Evolutionary conservation across 1,284 basidiomycete species (phyloP), one percentile per base, ranked within the genome.

Genomic region (Mrakiaceae sp.): DNA sequence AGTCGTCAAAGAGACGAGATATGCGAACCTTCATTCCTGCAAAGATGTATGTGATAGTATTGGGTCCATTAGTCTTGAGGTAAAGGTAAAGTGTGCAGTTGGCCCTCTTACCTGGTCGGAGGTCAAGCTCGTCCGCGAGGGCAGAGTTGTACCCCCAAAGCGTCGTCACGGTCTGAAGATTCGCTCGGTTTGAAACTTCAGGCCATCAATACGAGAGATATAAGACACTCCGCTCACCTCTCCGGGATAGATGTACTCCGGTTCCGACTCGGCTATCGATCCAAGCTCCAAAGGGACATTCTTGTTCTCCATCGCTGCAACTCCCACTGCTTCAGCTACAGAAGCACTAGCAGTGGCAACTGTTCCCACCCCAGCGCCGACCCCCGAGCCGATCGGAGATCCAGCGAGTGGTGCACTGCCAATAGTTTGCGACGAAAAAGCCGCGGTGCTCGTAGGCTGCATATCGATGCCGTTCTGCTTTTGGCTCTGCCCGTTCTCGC

Each of bases 41-140:
- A 27, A 27, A 27, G 27, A 27, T 27, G 27, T 1, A 27, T 27
- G 27, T 27, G 27, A 27, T 27, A 27, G 27, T 27, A 27, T 27
- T 27, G 27, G 27, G 27, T 27, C 27, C 27, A 27, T 27, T 27
- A 27, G 27, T 27, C 27, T 27, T 27, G 27, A 27, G 27, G 27
- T 27, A 27, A 27, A 27, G 27, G 27, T 27, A 27, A 27, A 27
- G 27, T 27, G 27, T 27, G 27, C 27, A 27, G 27, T 27, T 27
- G 27, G 27, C 27, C 27, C 27, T 27, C 27, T 27, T 75, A 6
- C 75, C 75, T 3, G 75, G 75, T 49, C 67, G 55, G 40, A 77
- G 68, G 43, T 73, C 73, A 16, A 77, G 69, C 66, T 77, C 75
- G 64, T 77, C 75, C n/a, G 71, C 71, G 40, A 76, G 67, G 8